Conservation (phyloP, 2,329 filamentous ascomycete species). For the Eurotiales sp. region DNA sequence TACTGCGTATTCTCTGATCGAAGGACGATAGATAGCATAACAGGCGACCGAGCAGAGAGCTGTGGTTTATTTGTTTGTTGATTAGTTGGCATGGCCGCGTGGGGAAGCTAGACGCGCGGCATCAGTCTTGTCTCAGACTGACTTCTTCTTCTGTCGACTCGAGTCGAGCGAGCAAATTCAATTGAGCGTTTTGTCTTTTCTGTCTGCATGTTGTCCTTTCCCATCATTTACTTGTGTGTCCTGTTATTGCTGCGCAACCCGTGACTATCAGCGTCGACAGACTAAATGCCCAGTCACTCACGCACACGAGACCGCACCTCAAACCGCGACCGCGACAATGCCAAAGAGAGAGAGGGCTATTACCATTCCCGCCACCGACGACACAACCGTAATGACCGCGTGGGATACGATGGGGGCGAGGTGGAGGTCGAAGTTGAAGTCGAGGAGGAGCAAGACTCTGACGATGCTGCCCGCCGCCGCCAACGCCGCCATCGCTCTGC, state of each 20-base stretch:
- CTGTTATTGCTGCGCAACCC: not conserved
- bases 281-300: conserved; percentile 32
- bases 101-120: too few relatives aligned
- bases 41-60: too few relatives aligned
- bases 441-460: conserved; percentile 5
- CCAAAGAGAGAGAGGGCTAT: conserved; percentile 4
- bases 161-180: too few relatives aligned
- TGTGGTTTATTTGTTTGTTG: too few relatives aligned
- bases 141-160: too few relatives aligned
- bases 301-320: conserved; percentile 31
- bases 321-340: conserved; percentile 24
- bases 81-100: too few relatives aligned
- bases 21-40: too few relatives aligned
- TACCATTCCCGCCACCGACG: conserved; percentile 33
- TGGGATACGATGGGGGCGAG: conserved; percentile 4
- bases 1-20: too few relatives aligned
- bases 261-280: not conserved
- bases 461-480: conserved; percentile 15
- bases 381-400: conserved; percentile 23
- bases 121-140: too few relatives aligned
- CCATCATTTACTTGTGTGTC: too few relatives aligned
- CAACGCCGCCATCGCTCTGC: conserved; percentile 13
- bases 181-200: too few relatives aligned
- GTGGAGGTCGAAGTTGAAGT: conserved; percentile 9
- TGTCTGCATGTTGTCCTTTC: too few relatives aligned